A percentile compares a stretch with the other conserved stretches of the same genome.
These are phyloP conservation scores for Kingdonia uniflora DNA, from an alignment of 164 flowering plant genomes.

Conservation along the genomic window DNA sequence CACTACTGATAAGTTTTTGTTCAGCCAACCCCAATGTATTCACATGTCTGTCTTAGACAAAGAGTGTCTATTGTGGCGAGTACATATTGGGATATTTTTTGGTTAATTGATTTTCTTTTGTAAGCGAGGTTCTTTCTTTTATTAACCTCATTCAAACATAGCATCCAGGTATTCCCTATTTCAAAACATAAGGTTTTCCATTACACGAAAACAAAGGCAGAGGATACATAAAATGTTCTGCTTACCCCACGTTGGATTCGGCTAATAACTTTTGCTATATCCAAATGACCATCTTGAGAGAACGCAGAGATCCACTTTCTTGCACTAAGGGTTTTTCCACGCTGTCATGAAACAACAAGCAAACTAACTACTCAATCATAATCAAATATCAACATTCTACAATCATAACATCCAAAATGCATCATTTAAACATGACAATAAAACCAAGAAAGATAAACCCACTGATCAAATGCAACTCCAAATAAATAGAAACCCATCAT, in stretches of 20 bases:
- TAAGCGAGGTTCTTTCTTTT: too few species aligned
- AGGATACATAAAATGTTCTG: neutral
- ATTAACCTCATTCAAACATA: too few species aligned
- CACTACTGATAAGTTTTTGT: neutral
- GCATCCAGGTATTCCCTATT: too few species aligned
- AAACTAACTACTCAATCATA: neutral
- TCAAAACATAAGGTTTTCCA: too few species aligned
- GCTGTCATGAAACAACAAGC: constrained; percentile 22
- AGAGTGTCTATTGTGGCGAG: neutral
- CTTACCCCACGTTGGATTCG: constrained; percentile 87
- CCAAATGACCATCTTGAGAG: constrained; percentile 66
- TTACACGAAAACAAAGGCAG: too few species aligned
- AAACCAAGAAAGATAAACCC: neutral
- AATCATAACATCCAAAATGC: too few species aligned
- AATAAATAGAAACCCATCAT: neutral
- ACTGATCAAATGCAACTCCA: neutral
- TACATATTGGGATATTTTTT: neutral
- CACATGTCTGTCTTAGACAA: neutral
- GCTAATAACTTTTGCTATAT: constrained; percentile 69
- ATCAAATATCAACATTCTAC: neutral
- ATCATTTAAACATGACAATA: neutral
- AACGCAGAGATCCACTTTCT: constrained; percentile 84
- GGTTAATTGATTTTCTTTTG: neutral
- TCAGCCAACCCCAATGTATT: neutral
- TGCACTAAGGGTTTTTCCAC: constrained; percentile 76